Evolutionary conservation across 768 basidiomycete genomes (phyloP), one percentile per base, ranked within the genome.

Genomic region (Lactarius hengduanensis): DNA sequence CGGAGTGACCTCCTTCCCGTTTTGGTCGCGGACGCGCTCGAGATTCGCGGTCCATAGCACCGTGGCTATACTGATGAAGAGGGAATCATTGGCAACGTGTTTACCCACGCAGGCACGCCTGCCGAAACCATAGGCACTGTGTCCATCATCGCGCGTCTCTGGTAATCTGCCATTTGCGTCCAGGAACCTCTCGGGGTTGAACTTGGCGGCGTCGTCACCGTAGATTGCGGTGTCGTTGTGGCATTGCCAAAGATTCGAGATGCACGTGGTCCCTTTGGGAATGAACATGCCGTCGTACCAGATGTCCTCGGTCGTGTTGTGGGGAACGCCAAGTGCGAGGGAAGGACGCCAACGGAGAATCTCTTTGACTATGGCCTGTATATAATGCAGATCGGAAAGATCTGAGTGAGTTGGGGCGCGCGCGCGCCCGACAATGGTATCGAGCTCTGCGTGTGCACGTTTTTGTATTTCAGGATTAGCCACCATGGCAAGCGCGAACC

Each of bases 211-310:
- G 57, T 71, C 70, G 5, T 62, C 38, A 13, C 65, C 69, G 30
- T 63, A 71, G 15, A 58, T 13, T 15, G 58, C 34, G 13, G 63
- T 32, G 30, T 62, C 53, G 9, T 59, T 32, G 22, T 64, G 58
- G n/a, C 62, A 47, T 4, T 56, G 50, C 66, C 70, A 63, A 20
- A 67, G 36, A 59, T 77, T 77, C 9, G 70, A 68, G 30, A 76
- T 57, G 32, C 78, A 70, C 3, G 76, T 70, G 4, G 77, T 76
- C 18, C 76, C 78, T 45, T 72, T 75, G 1, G 79, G 78, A 18
- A 80, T 78, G 60, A 73, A 66, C 55, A 65, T 64, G 13, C 68
- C 73, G 40, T 70, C 67, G 57, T 76, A 77, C 53, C 50, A 67
- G 57, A 75, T 73, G 55, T 77, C 76, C 61, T 68, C 59, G 68